A percentile compares a stretch with the other conserved stretches of the same genome.
phyloP scores from a whole-genome alignment of 129 eudicot genomes.

The Glebionis coronaria region DNA sequence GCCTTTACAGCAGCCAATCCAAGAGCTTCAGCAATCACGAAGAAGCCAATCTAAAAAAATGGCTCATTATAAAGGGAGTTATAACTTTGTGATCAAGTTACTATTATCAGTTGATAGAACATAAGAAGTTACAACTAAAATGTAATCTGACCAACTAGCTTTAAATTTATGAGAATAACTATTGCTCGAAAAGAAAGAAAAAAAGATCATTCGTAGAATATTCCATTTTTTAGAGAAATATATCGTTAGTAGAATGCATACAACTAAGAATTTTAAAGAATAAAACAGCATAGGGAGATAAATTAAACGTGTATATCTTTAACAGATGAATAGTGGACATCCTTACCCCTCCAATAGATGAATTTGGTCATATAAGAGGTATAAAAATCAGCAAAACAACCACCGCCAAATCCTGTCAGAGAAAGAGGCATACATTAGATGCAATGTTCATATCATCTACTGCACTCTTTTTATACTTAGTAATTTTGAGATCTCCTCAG shows the following conservation, averaged over 20 bases:
- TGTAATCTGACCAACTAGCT: slow-evolving; percentile 3
- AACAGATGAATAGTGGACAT: slow-evolving; percentile 9
- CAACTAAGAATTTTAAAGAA: slow-evolving; percentile 17
- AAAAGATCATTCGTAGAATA: background rate
- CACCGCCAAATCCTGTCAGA: slow-evolving; percentile 86
- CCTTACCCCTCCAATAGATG: slow-evolving; percentile 99
- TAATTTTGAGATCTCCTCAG: background rate
- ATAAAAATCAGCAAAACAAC: slow-evolving; percentile 96
- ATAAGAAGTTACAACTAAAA: too few relatives aligned
- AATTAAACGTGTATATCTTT: slow-evolving; percentile 9
- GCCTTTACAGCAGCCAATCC: slow-evolving; percentile 98
- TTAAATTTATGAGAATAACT: background rate
- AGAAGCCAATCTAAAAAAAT: slow-evolving; percentile 25
- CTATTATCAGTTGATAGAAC: too few relatives aligned
- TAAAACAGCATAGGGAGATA: slow-evolving; percentile 5
- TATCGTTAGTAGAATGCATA: slow-evolving; percentile 1
- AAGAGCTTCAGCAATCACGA: slow-evolving; percentile 99
- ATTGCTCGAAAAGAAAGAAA: background rate
- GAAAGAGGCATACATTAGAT: slow-evolving; percentile 15
- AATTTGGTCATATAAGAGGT: slow-evolving; percentile 95
- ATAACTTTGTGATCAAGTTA: too few relatives aligned
- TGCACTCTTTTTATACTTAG: background rate
- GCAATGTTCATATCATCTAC: background rate
- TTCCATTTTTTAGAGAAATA: background rate
- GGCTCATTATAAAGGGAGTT: too few relatives aligned